A percentile compares a stretch with the other conserved stretches of the same genome.
These are phyloP conservation scores for Fusarium pininemorale DNA, from an alignment of 2,329 filamentous ascomycete genomes.

Conservation along the genomic window DNA sequence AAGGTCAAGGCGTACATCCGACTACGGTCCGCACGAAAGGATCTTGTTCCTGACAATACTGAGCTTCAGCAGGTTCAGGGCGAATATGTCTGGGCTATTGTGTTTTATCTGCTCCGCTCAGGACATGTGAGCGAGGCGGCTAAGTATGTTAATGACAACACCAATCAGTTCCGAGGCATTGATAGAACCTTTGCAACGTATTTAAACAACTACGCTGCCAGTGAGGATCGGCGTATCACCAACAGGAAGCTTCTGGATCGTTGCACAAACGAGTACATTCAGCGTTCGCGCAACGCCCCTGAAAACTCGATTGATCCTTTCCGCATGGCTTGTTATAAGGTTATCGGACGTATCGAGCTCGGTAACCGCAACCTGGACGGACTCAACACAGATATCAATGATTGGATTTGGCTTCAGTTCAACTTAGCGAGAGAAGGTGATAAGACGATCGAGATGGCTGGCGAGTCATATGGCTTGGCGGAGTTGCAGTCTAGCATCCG, in stretches of 20 bases:
- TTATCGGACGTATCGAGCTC: conserved; percentile 83
- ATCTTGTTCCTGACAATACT: conserved; percentile 82
- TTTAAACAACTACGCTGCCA: conserved; percentile 83
- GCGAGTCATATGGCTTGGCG: conserved; percentile 70
- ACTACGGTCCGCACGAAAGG: conserved; percentile 80
- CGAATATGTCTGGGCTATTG: conserved; percentile 91
- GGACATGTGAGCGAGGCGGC: conserved; percentile 87
- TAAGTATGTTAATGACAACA: conserved; percentile 83
- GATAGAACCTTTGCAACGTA: conserved; percentile 92
- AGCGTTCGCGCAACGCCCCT: conserved; percentile 83
- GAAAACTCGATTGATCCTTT: conserved; percentile 93
- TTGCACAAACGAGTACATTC: conserved; percentile 89
- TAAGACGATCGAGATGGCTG: conserved; percentile 69
- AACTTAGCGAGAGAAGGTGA: conserved; percentile 74
- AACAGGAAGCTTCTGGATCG: conserved; percentile 83
- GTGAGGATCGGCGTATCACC: conserved; percentile 76
- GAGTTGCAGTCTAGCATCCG: conserved; percentile 81
- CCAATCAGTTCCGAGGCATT: conserved; percentile 84
- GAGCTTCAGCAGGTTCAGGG: conserved; percentile 82
- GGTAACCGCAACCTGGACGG: conserved; percentile 71
- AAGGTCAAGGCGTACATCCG: conserved; percentile 94
- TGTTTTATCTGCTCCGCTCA: conserved; percentile 89
- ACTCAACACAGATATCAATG: conserved; percentile 71
- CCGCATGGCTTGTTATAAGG: conserved; percentile 97
- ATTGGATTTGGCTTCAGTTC: conserved; percentile 79